Conservation (phyloP, 768 basidiomycete species). For the Russula ochroleuca region DNA sequence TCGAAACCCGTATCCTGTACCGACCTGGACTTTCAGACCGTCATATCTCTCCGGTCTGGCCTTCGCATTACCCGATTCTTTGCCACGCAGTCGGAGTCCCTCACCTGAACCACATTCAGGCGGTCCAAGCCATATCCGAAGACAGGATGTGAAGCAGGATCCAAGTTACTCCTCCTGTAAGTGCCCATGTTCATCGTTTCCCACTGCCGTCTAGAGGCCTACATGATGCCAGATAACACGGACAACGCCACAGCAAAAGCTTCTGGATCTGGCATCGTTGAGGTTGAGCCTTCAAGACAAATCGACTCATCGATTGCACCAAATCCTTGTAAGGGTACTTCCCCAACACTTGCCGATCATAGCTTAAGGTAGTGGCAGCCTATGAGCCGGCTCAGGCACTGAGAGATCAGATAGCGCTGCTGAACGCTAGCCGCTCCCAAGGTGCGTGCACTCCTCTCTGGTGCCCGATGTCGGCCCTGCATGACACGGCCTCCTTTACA, state of each 20-base stretch:
- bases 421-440: constrained; percentile 3
- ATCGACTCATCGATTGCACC: constrained; percentile 3
- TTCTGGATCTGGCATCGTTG: background rate
- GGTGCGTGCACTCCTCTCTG: background rate
- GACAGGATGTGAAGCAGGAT: constrained; percentile 5
- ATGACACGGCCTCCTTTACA: background rate
- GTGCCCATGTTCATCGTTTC: background rate
- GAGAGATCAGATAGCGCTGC: constrained; percentile 21
- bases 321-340: constrained; percentile 5
- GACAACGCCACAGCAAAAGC: background rate
- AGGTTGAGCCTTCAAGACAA: background rate
- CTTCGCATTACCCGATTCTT: constrained; percentile 1
- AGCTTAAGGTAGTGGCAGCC: constrained; percentile 3
- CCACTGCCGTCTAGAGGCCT: background rate
- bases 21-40: constrained; percentile 17
- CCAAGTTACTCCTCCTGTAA: background rate
- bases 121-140: background rate
- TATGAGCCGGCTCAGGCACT: constrained; percentile 17
- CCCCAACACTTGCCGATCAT: background rate
- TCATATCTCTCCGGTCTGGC: constrained; percentile 2
- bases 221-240: background rate
- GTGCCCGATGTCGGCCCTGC: background rate
- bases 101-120: constrained; percentile 11
- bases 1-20: constrained; percentile 19
- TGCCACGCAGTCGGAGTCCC: constrained; percentile 11